Base-by-base conservation (phyloP, 805 yeast species). In the Myxozyma melibiosi region DNA sequence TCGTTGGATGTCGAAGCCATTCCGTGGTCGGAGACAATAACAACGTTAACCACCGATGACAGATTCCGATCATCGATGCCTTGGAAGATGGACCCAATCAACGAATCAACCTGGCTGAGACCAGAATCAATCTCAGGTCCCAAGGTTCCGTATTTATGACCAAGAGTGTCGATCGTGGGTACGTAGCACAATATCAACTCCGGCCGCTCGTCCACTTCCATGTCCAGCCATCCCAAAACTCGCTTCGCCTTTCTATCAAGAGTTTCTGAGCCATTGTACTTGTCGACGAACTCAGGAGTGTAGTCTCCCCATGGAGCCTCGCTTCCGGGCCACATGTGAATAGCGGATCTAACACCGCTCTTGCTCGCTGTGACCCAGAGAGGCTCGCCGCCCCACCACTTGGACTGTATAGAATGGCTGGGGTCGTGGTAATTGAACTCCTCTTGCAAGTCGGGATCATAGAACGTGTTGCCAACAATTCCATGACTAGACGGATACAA, bases 261-360 rank as follows among this genome's bases (percentile, higher is more conserved):
- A 0, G 78, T 63, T 70, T 88, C 96, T 1, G 82, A 71, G 3
- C 82, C 83, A 66, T 89, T 83, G 72, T 80, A 91, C 52, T 73
- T 71, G 63, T 86, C 94, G 33, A 82, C 81, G 45, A 58, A 63
- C 46, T 78, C 79, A 54, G 78, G 68, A 1, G 86, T 84, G 22
- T 77, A 79, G 4, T 70, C 70, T 53, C 80, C 76, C 67, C 80
- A 82, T 25, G 79, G 78, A 6, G 84, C 95, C 65, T 90, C 96
- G 57, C 90, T 83, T 1, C 97, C 97, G 0, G 97, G 97, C 96
- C 96, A 91, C 96, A 90, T 90, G 71, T 90, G 96, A n/a, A 89
- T 85, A 0, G 90, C 95, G 4, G 86, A 72, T 2, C 74, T 73
- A 1, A 85, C 78, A 4, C 84, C 85, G 57, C 86, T 86, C 18